Conservation (phyloP, 1,284 basidiomycete genomes). For the Meripilus lineatus region DNA sequence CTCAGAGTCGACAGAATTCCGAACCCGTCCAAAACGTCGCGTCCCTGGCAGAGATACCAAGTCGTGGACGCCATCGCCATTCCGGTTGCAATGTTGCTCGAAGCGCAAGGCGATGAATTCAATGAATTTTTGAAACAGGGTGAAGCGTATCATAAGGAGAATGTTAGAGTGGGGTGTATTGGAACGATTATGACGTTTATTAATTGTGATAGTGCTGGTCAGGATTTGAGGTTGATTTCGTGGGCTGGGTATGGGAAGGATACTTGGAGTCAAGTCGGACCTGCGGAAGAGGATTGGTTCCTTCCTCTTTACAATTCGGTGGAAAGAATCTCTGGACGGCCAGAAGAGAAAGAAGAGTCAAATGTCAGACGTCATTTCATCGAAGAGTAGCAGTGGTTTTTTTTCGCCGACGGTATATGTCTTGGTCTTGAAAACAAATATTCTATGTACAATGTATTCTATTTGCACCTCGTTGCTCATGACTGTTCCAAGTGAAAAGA, state of each 20-base stretch:
- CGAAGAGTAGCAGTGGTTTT: too few relatives aligned
- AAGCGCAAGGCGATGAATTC: slow-evolving; percentile 1
- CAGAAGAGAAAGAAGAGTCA: too few relatives aligned
- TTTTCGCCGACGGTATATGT: too few relatives aligned
- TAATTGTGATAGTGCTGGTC: slow-evolving; percentile 9
- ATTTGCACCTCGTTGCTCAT: too few relatives aligned
- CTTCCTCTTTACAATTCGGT: slow-evolving; percentile 3
- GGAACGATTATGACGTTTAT: slow-evolving; percentile 12
- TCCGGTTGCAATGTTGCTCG: slow-evolving; percentile 1
- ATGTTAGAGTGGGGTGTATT: slow-evolving; percentile 9
- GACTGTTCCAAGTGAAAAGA: too few relatives aligned
- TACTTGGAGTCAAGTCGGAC: slow-evolving; percentile 8
- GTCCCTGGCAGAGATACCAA: slow-evolving; percentile 9
- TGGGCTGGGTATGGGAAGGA: slow-evolving; percentile 11
- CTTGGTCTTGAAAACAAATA: too few relatives aligned
- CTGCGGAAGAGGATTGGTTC: slow-evolving; percentile 8
- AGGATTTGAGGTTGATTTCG: slow-evolving; percentile 6
- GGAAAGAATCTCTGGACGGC: slow-evolving; percentile 6
- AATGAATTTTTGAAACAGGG: slow-evolving; percentile 6
- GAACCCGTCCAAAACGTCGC: slow-evolving; percentile 3
- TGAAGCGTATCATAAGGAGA: slow-evolving; percentile 11
- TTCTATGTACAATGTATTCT: too few relatives aligned
- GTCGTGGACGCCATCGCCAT: slow-evolving; percentile 7
- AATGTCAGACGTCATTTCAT: too few relatives aligned
- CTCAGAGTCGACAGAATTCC: slow-evolving; percentile 6